Evolutionary conservation across 805 yeast species (phyloP).

Genomic region (Kluyveromyces nonfermentans): DNA sequence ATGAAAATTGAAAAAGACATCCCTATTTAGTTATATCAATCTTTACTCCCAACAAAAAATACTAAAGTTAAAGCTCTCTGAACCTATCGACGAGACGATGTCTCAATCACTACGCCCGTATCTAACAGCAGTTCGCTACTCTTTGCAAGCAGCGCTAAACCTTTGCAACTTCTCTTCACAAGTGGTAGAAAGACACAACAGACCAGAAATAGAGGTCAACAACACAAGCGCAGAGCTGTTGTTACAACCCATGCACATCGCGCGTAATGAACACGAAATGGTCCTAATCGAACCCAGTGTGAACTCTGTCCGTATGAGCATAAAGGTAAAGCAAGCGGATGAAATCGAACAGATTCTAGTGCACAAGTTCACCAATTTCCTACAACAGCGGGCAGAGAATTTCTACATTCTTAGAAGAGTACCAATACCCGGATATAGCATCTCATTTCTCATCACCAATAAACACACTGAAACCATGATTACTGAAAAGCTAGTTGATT

Average conservation of each 20-base stretch:
- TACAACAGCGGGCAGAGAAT: constrained; percentile 92
- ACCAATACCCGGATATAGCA: constrained; percentile 86
- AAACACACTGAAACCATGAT: constrained; percentile 93
- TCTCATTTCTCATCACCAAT: constrained; percentile 87
- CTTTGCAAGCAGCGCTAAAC: constrained; percentile 88
- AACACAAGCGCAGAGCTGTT: constrained; percentile 74
- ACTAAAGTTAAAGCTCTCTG: neutral
- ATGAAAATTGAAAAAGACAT: neutral
- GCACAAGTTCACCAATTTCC: constrained; percentile 86
- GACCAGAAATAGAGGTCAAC: constrained; percentile 87
- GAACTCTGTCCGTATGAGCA: constrained; percentile 83
- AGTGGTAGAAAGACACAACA: constrained; percentile 91
- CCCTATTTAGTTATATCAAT: neutral
- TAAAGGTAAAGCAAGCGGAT: constrained; percentile 93
- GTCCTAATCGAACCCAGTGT: constrained; percentile 90
- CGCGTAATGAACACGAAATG: constrained; percentile 88
- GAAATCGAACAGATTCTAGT: constrained; percentile 93
- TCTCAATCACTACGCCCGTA: constrained; percentile 97
- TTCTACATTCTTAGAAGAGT: constrained; percentile 85
- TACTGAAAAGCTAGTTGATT: constrained; percentile 90
- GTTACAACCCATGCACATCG: constrained; percentile 79
- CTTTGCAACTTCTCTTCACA: constrained; percentile 92
- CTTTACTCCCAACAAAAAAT: neutral
- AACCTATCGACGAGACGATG: constrained; percentile 31
- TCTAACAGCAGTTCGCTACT: constrained; percentile 83